Evolutionary conservation across 1,139 yeast species (phyloP), one percentile per base, ranked within the genome.

Genomic region (Geotrichum reessii): DNA sequence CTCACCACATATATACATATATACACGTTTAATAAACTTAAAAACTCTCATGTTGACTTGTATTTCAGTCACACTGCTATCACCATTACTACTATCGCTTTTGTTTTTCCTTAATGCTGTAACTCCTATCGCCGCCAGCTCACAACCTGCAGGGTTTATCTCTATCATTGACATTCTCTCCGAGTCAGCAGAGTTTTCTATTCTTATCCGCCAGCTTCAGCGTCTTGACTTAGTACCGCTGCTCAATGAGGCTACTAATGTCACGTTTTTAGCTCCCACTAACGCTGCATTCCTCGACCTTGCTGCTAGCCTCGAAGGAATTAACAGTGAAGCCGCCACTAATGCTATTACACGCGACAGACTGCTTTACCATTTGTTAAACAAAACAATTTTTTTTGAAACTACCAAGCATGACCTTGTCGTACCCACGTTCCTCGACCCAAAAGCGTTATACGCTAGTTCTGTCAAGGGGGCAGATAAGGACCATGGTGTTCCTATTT

Each of bases 181-280:
- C 0, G 73, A 83, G 3, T 81, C 86, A 61, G 87, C 84, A 0
- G 86, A 89, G 67, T 92, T 85, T 73, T 85, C 95, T 27, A 79
- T 79, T 56, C 83, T 92, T 61, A 73, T 92, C 24, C 74, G 85
- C 53, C 75, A 82, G 28, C 66, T 92, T 2, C 97, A 92, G 69
- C 74, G 80, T 55, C 76, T 79, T 52, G 95, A 86, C 12, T 73
- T 87, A 62, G 76, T 93, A 0, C 95, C 95, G 1, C 72, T 75
- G 40, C 71, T 93, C 55, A 92, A 90, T 69, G 75, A 76, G 44
- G 72, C 87, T 62, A 74, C 77, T 44, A 87, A 91, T 69, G 80
- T 86, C 56, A 90, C 98, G 0, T 73, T 92, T 21, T 71, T 90
- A 52, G 97, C 97, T 0, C 97, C 98, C 0, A 80, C 88, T 21